Percentiles rank a stretch among this genome's conserved stretches.
phyloP scores from a whole-genome alignment of 2,329 filamentous ascomycete species.

The Boeremia exigua region DNA sequence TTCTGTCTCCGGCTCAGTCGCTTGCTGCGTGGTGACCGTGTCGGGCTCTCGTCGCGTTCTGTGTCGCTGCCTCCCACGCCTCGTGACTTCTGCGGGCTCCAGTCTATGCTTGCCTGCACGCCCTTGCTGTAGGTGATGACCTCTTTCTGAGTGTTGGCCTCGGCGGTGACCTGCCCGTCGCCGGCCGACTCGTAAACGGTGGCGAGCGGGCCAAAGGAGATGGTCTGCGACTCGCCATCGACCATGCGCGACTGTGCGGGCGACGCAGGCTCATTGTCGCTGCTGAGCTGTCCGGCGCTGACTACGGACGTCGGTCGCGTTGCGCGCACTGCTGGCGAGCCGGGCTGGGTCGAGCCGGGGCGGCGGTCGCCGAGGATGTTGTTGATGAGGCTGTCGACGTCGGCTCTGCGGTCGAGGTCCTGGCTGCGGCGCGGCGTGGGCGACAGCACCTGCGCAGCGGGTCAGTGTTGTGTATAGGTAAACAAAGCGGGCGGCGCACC shows the following conservation, averaged over 20 bases:
- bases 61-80: conserved; percentile 61
- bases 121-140: conserved; percentile 96
- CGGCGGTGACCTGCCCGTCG: conserved; percentile 75
- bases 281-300: conserved; percentile 81
- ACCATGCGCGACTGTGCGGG: conserved; percentile 37
- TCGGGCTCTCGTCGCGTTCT: conserved; percentile 67
- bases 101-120: conserved; percentile 86
- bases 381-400: conserved; percentile 84
- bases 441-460: conserved; percentile 64
- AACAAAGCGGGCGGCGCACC: conserved; percentile 57
- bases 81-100: conserved; percentile 62
- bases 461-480: conserved; percentile 15
- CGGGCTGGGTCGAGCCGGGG: conserved; percentile 69
- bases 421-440: conserved; percentile 71
- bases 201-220: conserved; percentile 74
- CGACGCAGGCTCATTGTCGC: conserved; percentile 59
- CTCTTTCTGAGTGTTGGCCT: conserved; percentile 69
- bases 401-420: conserved; percentile 67
- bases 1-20: conserved; percentile 78
- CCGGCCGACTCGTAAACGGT: conserved; percentile 75
- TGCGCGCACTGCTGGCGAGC: conserved; percentile 55
- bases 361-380: conserved; percentile 81
- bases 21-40: conserved; percentile 65
- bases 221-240: conserved; percentile 65
- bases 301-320: conserved; percentile 88